Evolutionary conservation across 257 asterid genomes (phyloP).

Genomic region (Verbascum thapsus): DNA sequence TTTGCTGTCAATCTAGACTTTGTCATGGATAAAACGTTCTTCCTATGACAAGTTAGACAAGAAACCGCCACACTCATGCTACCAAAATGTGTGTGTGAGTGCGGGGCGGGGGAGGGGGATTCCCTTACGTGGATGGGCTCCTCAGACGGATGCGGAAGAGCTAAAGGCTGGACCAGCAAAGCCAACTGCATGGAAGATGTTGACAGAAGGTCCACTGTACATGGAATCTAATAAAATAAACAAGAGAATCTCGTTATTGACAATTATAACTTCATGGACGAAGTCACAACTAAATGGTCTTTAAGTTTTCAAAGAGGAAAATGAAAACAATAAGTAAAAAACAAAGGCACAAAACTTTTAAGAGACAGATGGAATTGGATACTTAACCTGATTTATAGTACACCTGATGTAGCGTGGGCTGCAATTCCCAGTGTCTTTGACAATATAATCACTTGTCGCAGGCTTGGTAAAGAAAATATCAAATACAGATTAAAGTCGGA

Average conservation of each 20-base stretch:
- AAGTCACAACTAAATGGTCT: conserved; percentile 16
- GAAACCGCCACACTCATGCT: too few species aligned
- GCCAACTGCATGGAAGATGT: conserved; percentile 97
- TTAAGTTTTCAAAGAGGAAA: background rate
- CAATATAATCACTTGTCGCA: conserved; percentile 92
- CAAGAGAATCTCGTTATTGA: conserved; percentile 31
- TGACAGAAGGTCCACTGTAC: conserved; percentile 88
- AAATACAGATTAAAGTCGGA: conserved; percentile 26
- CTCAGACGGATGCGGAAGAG: conserved; percentile 96
- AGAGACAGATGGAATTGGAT: conserved; percentile 29
- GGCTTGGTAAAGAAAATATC: conserved; percentile 58
- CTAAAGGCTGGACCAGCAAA: conserved; percentile 95
- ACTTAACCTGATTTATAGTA: conserved; percentile 84
- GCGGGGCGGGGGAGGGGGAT: background rate
- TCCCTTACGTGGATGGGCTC: conserved; percentile 87
- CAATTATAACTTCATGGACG: conserved; percentile 21
- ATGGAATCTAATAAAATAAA: conserved; percentile 73
- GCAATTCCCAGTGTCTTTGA: conserved; percentile 94
- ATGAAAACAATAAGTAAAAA: background rate
- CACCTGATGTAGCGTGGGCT: conserved; percentile 98
- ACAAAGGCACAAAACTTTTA: background rate
- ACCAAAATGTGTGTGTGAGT: too few species aligned
- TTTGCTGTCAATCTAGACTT: background rate
- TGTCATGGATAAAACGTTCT: conserved; percentile 1
- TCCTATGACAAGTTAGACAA: conserved; percentile 10